phyloP scores from a whole-genome alignment of 106 monocot genomes.

The Cymbidium sinense region DNA sequence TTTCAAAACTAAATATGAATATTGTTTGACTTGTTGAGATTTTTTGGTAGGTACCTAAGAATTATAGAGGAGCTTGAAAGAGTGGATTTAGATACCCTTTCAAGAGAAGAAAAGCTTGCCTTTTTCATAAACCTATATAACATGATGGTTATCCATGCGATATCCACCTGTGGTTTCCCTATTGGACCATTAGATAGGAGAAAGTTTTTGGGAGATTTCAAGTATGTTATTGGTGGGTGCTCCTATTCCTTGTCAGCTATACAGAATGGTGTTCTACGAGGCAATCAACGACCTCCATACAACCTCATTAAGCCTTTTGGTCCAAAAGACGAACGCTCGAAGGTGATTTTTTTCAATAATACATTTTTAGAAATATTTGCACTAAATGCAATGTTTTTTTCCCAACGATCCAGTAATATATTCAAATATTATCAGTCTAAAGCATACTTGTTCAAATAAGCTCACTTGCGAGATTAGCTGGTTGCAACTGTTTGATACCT shows the following conservation, averaged over 20 bases:
- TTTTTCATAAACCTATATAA: constrained; percentile 94
- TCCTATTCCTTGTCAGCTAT: constrained; percentile 84
- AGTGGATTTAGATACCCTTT: constrained; percentile 52
- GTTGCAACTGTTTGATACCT: no score
- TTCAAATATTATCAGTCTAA: no score
- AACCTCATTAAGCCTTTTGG: constrained; percentile 84
- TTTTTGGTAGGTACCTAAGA: constrained; percentile 59
- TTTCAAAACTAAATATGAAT: no score
- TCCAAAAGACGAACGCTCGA: constrained; percentile 55
- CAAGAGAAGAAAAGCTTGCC: constrained; percentile 87
- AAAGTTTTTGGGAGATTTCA: constrained; percentile 77
- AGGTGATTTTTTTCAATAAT: constrained; percentile 21
- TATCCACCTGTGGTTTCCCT: constrained; percentile 62
- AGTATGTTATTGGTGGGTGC: constrained; percentile 79
- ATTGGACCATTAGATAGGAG: constrained; percentile 55
- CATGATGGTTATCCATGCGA: constrained; percentile 93
- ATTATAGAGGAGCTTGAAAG: constrained; percentile 84
- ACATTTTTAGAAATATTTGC: background rate
- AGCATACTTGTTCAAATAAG: no score
- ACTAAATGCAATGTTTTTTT: no score
- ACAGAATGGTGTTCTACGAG: constrained; percentile 83
- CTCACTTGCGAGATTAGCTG: no score
- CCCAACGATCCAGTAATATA: no score
- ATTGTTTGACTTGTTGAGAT: background rate
- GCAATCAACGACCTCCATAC: constrained; percentile 87